phyloP scores from a whole-genome alignment of 768 basidiomycete genomes.

The Saitozyma podzolica region DNA sequence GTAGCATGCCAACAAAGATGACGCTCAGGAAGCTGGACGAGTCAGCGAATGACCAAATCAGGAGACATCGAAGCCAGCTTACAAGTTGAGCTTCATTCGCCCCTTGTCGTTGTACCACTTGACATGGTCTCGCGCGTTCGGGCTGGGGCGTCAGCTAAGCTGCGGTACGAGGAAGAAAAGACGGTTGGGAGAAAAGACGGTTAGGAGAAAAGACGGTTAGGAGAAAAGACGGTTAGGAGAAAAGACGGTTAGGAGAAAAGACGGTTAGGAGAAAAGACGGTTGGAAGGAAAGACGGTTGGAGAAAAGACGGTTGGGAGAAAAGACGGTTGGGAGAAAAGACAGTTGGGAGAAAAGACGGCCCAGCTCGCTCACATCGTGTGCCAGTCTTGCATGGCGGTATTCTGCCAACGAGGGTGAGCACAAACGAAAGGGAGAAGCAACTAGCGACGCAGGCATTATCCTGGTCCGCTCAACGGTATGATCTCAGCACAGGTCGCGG shows the following conservation, averaged over 20 bases:
- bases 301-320: neutral
- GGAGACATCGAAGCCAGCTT: constrained; percentile 8
- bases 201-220: constrained; percentile 2
- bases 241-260: neutral
- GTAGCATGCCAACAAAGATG: constrained; percentile 53
- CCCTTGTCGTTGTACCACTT: constrained; percentile 52
- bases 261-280: constrained; percentile 2
- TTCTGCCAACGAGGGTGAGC: constrained; percentile 31
- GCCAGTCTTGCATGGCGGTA: constrained; percentile 30
- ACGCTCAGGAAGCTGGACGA: constrained; percentile 48
- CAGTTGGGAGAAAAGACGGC: too few relatives aligned
- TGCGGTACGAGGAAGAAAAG: neutral
- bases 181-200: neutral
- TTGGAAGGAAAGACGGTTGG: too few relatives aligned
- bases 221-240: neutral
- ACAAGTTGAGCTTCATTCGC: constrained; percentile 53
- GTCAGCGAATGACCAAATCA: neutral
- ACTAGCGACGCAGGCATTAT: constrained; percentile 54
- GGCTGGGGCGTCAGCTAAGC: constrained; percentile 30
- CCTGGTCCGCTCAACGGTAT: constrained; percentile 55
- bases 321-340: too few relatives aligned
- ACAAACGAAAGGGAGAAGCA: constrained; percentile 31
- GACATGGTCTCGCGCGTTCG: constrained; percentile 48
- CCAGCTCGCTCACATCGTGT: constrained; percentile 27
- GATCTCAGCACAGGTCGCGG: constrained; percentile 50